These are phyloP conservation scores for Choanephora cucurbitarum DNA, from an alignment of 371 early-diverging fungal genomes.

Conservation along the genomic window DNA sequence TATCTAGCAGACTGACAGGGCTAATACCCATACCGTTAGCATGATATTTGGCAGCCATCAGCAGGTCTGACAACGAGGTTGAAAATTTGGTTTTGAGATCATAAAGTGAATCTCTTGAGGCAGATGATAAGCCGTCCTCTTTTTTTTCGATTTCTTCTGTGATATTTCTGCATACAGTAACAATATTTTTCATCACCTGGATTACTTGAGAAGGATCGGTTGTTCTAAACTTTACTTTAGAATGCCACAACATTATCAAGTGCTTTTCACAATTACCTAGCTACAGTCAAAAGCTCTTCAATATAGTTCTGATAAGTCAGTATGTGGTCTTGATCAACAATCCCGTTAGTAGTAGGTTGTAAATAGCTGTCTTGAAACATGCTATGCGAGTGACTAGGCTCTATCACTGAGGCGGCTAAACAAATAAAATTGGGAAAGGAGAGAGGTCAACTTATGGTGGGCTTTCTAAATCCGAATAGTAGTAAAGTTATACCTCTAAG, in stretches of 20 bases:
- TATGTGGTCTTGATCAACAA: constrained; percentile 66
- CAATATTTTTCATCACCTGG: constrained; percentile 80
- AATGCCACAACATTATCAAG: background rate
- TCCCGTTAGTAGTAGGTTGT: constrained; percentile 58
- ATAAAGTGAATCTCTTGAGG: constrained; percentile 32
- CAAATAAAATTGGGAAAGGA: background rate
- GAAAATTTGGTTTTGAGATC: constrained; percentile 64
- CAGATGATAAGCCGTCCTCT: constrained; percentile 19
- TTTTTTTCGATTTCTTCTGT: constrained; percentile 72
- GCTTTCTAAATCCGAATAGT: background rate
- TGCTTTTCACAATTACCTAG: constrained; percentile 44
- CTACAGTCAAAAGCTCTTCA: constrained; percentile 67
- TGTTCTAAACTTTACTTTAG: constrained; percentile 37
- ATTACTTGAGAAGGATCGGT: constrained; percentile 73
- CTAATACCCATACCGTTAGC: constrained; percentile 72
- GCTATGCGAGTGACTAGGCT: constrained; percentile 23
- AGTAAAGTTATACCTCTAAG: constrained; percentile 41
- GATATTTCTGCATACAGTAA: constrained; percentile 78
- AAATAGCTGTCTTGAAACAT: constrained; percentile 43
- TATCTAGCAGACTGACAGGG: constrained; percentile 73
- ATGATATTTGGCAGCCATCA: constrained; percentile 79
- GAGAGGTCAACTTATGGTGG: background rate
- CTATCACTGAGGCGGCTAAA: constrained; percentile 17
- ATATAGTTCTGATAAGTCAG: constrained; percentile 78
- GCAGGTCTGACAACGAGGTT: constrained; percentile 63